phyloP scores from a whole-genome alignment of 495 filamentous ascomycete genomes.

The Lasiosphaeria ovina region DNA sequence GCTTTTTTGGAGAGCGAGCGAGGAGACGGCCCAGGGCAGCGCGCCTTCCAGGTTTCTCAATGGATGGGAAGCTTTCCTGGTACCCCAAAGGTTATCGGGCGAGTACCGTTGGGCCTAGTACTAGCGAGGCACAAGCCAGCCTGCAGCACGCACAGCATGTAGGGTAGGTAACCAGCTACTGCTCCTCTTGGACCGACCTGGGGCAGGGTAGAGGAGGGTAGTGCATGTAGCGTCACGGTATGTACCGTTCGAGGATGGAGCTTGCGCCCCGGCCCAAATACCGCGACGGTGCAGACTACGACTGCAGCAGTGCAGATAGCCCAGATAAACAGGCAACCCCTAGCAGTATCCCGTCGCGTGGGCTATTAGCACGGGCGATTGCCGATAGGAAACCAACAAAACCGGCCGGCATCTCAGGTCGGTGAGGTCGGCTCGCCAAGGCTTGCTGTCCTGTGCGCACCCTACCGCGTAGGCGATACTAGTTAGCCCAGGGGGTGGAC shows the following conservation, averaged over 20 bases:
- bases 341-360: too few relatives aligned
- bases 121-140: slow-evolving; percentile 1
- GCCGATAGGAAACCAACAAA: too few relatives aligned
- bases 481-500: too few relatives aligned
- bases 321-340: too few relatives aligned
- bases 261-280: background rate
- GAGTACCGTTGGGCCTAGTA: slow-evolving; percentile 11
- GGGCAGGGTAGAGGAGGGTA: too few relatives aligned
- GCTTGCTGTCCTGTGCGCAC: too few relatives aligned
- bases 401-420: too few relatives aligned
- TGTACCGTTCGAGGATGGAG: background rate
- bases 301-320: background rate
- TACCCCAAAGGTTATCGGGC: slow-evolving; percentile 3
- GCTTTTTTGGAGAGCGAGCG: slow-evolving; percentile 9
- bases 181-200: background rate
- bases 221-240: slow-evolving; percentile 5
- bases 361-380: too few relatives aligned
- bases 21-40: slow-evolving; percentile 8
- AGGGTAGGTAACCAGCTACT: too few relatives aligned
- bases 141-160: slow-evolving; percentile 3
- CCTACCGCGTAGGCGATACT: too few relatives aligned
- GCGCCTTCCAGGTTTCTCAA: slow-evolving; percentile 3
- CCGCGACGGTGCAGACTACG: background rate
- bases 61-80: slow-evolving; percentile 26
- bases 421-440: too few relatives aligned